Base-by-base conservation (phyloP, 2,329 filamentous ascomycete genomes). In the Periconia sp. region DNA sequence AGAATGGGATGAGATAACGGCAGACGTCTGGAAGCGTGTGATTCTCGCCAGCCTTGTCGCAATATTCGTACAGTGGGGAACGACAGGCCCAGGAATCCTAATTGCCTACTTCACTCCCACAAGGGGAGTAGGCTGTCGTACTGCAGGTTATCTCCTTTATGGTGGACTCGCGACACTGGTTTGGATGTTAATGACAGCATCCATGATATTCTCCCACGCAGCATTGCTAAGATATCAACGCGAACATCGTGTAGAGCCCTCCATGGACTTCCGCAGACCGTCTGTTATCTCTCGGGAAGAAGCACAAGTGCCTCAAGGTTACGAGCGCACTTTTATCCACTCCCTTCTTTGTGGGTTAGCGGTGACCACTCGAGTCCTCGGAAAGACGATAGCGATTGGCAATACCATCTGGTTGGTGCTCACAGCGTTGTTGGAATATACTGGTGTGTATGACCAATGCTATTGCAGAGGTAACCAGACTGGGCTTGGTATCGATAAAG, bases 31-130 rank as follows among this genome's bases (percentile, higher is more conserved):
- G 45, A 41, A 47, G 26, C 46, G 42, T 5, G 54, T 59, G 18
- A 29, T 52, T 17, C 37, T 43, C 5, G 53, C 51, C 1, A 40
- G 45, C n/a, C 11, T 52, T 9, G 46, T 46, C 6, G 52, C 50
- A n/a, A 7, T 61, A 2, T 56, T 57, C 33, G 34, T 61, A 6
- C 56, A 57, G 36, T 61, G 57, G 57, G 57, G 56, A 5, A 57
- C 56, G 10, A 54, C 47, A 9, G 57, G 56, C 3, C 41, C 55
- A 1, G 50, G 38, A 1, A 43, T 59, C 19, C n/a, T 59, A 15
- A 59, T 59, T 25, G 50, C 51, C 1, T 61, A 54, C 43, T 36
- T 42, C 15, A 59, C 57, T 5, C 53, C 53, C 9, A 54, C 51
- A 3, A 46, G 37, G 19, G 57, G 56, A 10, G 26, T 60, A 4